phyloP scores from a whole-genome alignment of 2,329 filamentous ascomycete genomes.

The Fusarium albosuccineum region DNA sequence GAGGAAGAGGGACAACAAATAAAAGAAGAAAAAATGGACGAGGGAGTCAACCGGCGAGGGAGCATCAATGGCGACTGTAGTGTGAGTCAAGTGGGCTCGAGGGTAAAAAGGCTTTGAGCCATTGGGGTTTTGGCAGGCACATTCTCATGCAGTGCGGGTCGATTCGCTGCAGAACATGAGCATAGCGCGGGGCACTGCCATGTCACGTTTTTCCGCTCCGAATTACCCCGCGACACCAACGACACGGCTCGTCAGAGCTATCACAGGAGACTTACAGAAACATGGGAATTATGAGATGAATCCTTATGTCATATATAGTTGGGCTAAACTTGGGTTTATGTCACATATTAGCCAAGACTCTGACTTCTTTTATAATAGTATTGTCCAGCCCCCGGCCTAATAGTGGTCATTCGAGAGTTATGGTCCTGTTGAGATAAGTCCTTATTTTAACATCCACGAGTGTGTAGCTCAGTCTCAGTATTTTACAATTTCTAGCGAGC shows the following conservation, averaged over 20 bases:
- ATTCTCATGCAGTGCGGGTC: slow-evolving; percentile 31
- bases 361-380: too few relatives aligned
- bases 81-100: slow-evolving; percentile 49
- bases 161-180: slow-evolving; percentile 33
- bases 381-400: too few relatives aligned
- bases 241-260: background rate
- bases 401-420: too few relatives aligned
- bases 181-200: slow-evolving; percentile 40
- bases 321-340: too few relatives aligned
- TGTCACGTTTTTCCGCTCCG: slow-evolving; percentile 34
- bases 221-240: slow-evolving; percentile 32
- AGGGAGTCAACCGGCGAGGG: slow-evolving; percentile 44
- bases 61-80: slow-evolving; percentile 44
- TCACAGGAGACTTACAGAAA: background rate
- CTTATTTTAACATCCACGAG: too few relatives aligned
- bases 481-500: too few relatives aligned
- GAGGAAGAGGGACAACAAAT: slow-evolving; percentile 22
- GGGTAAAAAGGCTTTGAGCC: slow-evolving; percentile 42
- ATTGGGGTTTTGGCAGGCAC: slow-evolving; percentile 18
- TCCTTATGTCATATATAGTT: too few relatives aligned
- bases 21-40: slow-evolving; percentile 40
- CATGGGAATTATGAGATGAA: too few relatives aligned
- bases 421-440: too few relatives aligned
- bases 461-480: too few relatives aligned
- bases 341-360: too few relatives aligned